phyloP scores from a whole-genome alignment of 257 asterid genomes.

The Coffea eugenioides region DNA sequence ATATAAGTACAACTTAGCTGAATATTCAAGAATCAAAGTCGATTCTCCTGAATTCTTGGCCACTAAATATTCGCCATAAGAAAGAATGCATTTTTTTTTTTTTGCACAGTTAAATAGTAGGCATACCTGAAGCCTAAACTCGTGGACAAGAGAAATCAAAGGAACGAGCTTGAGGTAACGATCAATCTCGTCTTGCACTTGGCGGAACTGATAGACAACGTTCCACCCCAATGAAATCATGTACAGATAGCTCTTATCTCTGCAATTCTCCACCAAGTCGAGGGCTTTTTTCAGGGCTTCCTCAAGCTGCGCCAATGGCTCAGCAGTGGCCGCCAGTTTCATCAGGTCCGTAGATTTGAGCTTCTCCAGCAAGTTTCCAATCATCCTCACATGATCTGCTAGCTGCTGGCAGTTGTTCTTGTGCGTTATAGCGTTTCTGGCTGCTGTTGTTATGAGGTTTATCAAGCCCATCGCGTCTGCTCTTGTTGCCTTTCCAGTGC shows the following conservation, averaged over 20 bases:
- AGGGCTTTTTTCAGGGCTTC: constrained; percentile 68
- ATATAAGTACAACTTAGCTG: neutral
- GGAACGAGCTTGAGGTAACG: constrained; percentile 47
- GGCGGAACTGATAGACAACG: constrained; percentile 76
- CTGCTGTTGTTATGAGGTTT: constrained; percentile 54
- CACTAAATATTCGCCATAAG: too few species aligned
- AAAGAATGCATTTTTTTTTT: too few species aligned
- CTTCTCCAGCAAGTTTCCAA: constrained; percentile 76
- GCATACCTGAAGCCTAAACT: constrained; percentile 22
- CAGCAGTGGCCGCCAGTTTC: constrained; percentile 62
- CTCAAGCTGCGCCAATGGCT: constrained; percentile 81
- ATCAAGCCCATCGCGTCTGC: constrained; percentile 52
- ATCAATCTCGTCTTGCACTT: constrained; percentile 78
- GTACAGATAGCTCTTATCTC: constrained; percentile 71
- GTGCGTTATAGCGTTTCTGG: constrained; percentile 65
- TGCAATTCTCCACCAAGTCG: constrained; percentile 66
- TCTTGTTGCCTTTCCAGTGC: constrained; percentile 38
- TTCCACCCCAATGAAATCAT: constrained; percentile 88
- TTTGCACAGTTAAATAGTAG: too few species aligned
- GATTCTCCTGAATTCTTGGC: neutral
- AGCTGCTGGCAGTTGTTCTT: constrained; percentile 64
- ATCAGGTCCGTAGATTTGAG: constrained; percentile 65
- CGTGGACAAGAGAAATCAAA: constrained; percentile 23
- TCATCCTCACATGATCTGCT: constrained; percentile 67
- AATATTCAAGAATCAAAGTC: neutral